Conservation (phyloP, 129 eudicot species). For the Cynara cardunculus region DNA sequence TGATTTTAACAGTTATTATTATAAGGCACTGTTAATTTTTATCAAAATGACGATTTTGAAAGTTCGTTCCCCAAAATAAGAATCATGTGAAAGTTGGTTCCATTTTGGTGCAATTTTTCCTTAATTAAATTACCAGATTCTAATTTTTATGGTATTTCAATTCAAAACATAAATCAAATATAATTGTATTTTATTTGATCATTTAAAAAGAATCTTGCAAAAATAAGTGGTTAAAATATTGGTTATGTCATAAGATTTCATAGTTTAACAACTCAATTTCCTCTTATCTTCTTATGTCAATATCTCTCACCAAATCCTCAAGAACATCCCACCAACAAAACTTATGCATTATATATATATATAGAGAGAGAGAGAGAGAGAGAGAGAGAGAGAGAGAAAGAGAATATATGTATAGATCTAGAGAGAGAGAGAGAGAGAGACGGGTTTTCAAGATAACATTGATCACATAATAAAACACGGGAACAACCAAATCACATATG, state of each 20-base stretch:
- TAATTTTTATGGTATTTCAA: neutral
- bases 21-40: neutral
- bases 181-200: neutral
- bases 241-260: slow-evolving; percentile 44
- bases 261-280: slow-evolving; percentile 33
- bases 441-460: no score
- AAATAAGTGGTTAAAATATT: slow-evolving; percentile 33
- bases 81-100: no score
- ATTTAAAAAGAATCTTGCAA: slow-evolving; percentile 18
- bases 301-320: slow-evolving; percentile 32
- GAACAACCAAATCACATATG: no score
- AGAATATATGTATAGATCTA: no score
- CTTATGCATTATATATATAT: neutral
- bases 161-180: neutral
- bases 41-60: no score
- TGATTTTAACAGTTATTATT: neutral
- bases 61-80: no score
- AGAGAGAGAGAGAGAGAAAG: no score
- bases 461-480: no score
- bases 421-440: no score
- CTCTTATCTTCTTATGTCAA: slow-evolving; percentile 34
- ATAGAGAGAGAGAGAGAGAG: no score
- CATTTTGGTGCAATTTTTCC: no score
- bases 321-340: slow-evolving; percentile 22
- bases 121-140: neutral